Evolutionary conservation across 345 rosid genomes (phyloP).

Genomic region (Clausena lansium): DNA sequence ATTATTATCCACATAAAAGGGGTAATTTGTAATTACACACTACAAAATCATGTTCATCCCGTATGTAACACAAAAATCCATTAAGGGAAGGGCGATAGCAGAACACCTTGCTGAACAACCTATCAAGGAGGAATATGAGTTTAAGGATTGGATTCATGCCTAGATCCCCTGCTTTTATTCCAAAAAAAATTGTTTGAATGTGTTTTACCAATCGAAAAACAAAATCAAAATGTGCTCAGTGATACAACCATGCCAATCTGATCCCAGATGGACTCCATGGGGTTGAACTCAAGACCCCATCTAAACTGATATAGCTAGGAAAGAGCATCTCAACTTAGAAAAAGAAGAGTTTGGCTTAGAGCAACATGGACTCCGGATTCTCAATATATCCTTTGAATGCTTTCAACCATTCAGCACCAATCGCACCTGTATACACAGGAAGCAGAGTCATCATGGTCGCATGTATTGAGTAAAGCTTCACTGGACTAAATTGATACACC

Average conservation of each 20-base stretch:
- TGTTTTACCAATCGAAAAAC: background rate
- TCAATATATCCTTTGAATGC: slow-evolving; percentile 90
- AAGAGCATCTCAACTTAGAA: background rate
- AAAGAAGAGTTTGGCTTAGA: slow-evolving; percentile 28
- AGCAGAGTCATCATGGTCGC: slow-evolving; percentile 1
- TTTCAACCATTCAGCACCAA: slow-evolving; percentile 97
- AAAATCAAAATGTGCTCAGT: background rate
- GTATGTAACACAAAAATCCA: too few species aligned
- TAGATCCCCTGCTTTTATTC: slow-evolving; percentile 26
- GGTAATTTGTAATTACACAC: slow-evolving; percentile 25
- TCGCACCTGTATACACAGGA: slow-evolving; percentile 51
- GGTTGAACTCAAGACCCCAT: slow-evolving; percentile 1
- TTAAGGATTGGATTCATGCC: slow-evolving; percentile 11
- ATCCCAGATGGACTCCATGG: background rate
- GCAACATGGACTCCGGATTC: slow-evolving; percentile 93
- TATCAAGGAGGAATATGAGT: too few species aligned
- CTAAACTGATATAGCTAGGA: background rate
- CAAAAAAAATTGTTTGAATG: background rate
- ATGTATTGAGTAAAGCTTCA: background rate
- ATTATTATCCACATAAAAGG: background rate
- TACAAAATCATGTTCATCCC: slow-evolving; percentile 10
- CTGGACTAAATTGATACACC: background rate
- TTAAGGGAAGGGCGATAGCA: too few species aligned
- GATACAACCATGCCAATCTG: background rate
- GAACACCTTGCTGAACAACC: too few species aligned